Percentiles rank a stretch among this genome's conserved stretches.
These are phyloP conservation scores for Eucalyptus sp. DNA, from an alignment of 345 rosid genomes.

Conservation along the genomic window DNA sequence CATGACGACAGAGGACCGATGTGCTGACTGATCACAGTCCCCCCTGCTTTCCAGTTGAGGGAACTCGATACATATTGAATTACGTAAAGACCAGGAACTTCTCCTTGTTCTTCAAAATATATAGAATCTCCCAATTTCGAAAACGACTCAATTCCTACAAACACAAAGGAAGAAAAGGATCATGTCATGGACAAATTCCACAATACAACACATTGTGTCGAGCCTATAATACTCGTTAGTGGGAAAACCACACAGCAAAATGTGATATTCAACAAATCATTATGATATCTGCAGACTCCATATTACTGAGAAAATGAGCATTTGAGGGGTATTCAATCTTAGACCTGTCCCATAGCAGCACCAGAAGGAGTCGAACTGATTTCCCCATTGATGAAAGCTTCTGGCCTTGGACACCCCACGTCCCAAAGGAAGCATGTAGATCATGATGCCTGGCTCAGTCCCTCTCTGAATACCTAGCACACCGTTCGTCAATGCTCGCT, in stretches of 20 bases:
- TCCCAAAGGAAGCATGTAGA: slow-evolving; percentile 88
- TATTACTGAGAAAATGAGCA: background rate
- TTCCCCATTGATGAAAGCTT: slow-evolving; percentile 86
- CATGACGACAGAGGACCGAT: slow-evolving; percentile 54
- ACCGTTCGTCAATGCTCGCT: slow-evolving; percentile 84
- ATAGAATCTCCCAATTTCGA: slow-evolving; percentile 95
- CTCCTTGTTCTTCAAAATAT: slow-evolving; percentile 73
- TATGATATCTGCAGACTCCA: background rate
- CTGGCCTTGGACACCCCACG: slow-evolving; percentile 71
- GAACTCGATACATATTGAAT: slow-evolving; percentile 75
- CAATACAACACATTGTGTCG: background rate
- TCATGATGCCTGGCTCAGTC: slow-evolving; percentile 86
- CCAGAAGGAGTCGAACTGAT: slow-evolving; percentile 64
- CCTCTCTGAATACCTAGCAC: slow-evolving; percentile 90
- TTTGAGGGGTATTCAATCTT: background rate
- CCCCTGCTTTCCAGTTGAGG: slow-evolving; percentile 58
- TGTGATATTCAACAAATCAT: background rate
- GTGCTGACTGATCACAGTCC: slow-evolving; percentile 37
- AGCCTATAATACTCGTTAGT: background rate
- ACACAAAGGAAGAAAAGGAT: background rate
- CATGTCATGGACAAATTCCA: background rate
- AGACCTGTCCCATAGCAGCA: slow-evolving; percentile 99
- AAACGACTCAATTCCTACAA: slow-evolving; percentile 72
- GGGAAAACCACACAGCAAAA: background rate
- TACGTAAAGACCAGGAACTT: slow-evolving; percentile 55